Base-by-base conservation (phyloP, 2,329 filamentous ascomycete genomes). In the Cladophialophora immunda region DNA sequence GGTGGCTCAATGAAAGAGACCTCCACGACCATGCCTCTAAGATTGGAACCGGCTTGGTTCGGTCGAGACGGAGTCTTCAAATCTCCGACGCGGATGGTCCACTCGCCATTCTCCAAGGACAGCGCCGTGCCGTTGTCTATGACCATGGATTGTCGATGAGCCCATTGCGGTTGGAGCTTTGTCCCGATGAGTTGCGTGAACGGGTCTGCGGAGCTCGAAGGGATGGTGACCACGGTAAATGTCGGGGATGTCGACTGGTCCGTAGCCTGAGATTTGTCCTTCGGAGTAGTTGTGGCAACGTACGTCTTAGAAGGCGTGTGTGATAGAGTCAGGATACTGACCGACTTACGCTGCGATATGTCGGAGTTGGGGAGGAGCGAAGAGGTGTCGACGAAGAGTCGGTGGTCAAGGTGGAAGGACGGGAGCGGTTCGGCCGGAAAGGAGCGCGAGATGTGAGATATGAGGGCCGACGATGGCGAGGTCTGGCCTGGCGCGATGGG, bases 121-220 rank as follows among this genome's bases (percentile, higher is more conserved):
- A 73, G 58, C 5, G 65, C 45, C 3, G 68, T 68, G 11, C 72
- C 72, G 47, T 68, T 70, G 27, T 72, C 71, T 2, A 74, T 63
- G 32, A 61, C 56, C 58, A 72, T 52, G 32, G 67, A 69, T 50
- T 72, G 71, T 25, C 71, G 65, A 54, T 65, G 64, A 19, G 66
- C 62, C 72, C 72, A 74, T 41, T 69, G 62, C 32, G 72, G 63
- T 62, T 72, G 68, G n/a, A 74, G 36, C 54, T 72, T 74, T 8
- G 65, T 70, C 7, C 62, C 61, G 17, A 74, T 58, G n/a, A 73
- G 65, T 22, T 69, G 68, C 25, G 68, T 66, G 62, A 73, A 69
- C n/a, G 65, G 38, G 34, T 72, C 71, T 3, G 68, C 50, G 7
- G 64, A 50, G 17, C 64, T 55, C 11, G 67, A 64, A 17, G 71